Base-by-base conservation (phyloP, 106 monocot species). In the Allium sativum region DNA sequence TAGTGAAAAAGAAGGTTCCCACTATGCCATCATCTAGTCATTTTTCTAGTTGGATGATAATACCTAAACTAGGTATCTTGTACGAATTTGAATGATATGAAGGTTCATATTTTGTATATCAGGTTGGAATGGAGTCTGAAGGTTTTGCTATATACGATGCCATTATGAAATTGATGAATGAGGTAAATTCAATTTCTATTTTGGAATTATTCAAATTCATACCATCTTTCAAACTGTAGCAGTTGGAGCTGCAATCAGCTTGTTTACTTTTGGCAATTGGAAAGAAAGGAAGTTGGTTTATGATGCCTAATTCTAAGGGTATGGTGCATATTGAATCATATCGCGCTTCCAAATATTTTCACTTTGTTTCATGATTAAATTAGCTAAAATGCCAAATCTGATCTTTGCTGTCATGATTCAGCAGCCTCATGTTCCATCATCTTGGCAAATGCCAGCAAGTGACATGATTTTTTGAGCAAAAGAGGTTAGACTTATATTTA, bases 81-180 rank as follows among this genome's bases (percentile, higher is more conserved):
- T 31, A 31, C 31, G 31, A 31, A 31, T 31, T 31, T 5, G 5
- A 31, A 31, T 31, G 31, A 31, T 31, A 3, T 50, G 13, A 50
- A 50, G 48, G 13, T 50, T 50, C 48, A 11, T 1, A 47, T 50
- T 50, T 50, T 50, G 11, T 50, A 50, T 50, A 50, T 50, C 76
- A 96, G 95, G 87, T 96, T 55, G 95, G 83, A 10, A 82, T 96
- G 89, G 95, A 96, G 42, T 66, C 84, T n/a, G 90, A 96, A 75
- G 95, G 95, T 73, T 91, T 96, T 84, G 95, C 95, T 55, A 87
- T 91, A 45, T 96, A 96, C 67, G 95, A 96, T 80, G 87, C 87
- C 20, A 87, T 96, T 90, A 96, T 96, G 95, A 83, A 83, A 59
- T 53, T 91, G 67, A 87, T 84, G 76, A 87, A 87, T 84, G 95